Evolutionary conservation across 106 monocot species (phyloP).

Genomic region (Cymbidium sinense): DNA sequence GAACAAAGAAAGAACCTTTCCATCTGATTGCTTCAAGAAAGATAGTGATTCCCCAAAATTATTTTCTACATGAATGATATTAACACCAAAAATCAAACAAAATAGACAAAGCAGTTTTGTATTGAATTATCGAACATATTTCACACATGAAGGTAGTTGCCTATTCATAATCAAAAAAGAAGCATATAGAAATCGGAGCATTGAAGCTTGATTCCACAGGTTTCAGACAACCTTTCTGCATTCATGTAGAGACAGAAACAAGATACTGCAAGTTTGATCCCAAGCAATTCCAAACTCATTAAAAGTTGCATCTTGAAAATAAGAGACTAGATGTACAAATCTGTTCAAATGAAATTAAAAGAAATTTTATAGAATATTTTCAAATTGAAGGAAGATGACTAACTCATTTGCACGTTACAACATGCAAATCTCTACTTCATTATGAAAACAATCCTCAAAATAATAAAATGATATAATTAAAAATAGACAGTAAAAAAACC

Average conservation of each 20-base stretch:
- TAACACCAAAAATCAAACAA: neutral
- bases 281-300: neutral
- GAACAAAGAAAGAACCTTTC: too few species aligned
- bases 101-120: neutral
- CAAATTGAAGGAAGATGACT: neutral
- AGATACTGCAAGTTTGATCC: neutral
- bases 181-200: neutral
- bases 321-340: neutral
- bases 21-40: too few species aligned
- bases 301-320: neutral
- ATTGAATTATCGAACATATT: neutral
- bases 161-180: neutral
- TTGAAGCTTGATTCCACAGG: slow-evolving; percentile 1
- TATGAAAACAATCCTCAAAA: neutral
- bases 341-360: neutral
- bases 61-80: neutral
- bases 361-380: neutral
- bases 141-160: neutral
- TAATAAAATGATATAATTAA: neutral
- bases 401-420: neutral
- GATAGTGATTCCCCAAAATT: neutral
- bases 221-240: neutral
- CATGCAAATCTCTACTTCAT: neutral
- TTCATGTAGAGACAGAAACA: neutral
- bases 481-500: neutral